Conservation (phyloP, 2,329 filamentous ascomycete species). For the Blumeriella jaapii region DNA sequence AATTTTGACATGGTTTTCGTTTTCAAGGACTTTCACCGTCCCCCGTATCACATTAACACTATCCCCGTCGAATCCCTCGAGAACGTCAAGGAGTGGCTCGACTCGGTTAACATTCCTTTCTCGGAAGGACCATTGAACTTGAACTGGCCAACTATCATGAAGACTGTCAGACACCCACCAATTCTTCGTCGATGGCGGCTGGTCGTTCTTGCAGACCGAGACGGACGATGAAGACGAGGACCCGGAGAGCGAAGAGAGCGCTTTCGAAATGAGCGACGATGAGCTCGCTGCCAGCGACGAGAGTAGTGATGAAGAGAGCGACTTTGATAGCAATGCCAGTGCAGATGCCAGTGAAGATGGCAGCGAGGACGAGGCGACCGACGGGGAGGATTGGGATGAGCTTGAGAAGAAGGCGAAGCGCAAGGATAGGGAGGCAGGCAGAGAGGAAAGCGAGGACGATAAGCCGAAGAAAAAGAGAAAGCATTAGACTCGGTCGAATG, state of each 20-base stretch:
- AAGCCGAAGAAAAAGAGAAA: constrained; percentile 60
- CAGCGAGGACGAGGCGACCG: constrained; percentile 62
- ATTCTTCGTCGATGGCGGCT: constrained; percentile 92
- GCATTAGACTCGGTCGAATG: constrained; percentile 26
- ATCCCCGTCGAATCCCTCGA: constrained; percentile 94
- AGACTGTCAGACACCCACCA: constrained; percentile 90
- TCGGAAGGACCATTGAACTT: constrained; percentile 92
- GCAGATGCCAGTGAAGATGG: constrained; percentile 71
- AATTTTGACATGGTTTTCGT: constrained; percentile 99
- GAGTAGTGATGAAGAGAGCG: constrained; percentile 77
- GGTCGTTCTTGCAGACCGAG: constrained; percentile 82
- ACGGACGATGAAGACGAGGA: constrained; percentile 72
- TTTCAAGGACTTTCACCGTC: constrained; percentile 91
- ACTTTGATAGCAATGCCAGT: constrained; percentile 83
- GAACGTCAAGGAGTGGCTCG: constrained; percentile 93
- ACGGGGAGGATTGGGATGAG: constrained; percentile 88
- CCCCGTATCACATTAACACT: constrained; percentile 91
- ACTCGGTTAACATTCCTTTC: constrained; percentile 89
- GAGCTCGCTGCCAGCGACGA: constrained; percentile 66
- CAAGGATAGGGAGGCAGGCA: constrained; percentile 54
- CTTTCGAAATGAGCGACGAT: constrained; percentile 80
- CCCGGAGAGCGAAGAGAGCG: constrained; percentile 79
- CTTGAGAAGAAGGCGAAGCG: constrained; percentile 84
- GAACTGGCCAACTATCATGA: constrained; percentile 99
- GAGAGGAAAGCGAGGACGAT: constrained; percentile 66